Conservation (phyloP, 2,329 filamentous ascomycete species). For the Penicillium corylophilum region DNA sequence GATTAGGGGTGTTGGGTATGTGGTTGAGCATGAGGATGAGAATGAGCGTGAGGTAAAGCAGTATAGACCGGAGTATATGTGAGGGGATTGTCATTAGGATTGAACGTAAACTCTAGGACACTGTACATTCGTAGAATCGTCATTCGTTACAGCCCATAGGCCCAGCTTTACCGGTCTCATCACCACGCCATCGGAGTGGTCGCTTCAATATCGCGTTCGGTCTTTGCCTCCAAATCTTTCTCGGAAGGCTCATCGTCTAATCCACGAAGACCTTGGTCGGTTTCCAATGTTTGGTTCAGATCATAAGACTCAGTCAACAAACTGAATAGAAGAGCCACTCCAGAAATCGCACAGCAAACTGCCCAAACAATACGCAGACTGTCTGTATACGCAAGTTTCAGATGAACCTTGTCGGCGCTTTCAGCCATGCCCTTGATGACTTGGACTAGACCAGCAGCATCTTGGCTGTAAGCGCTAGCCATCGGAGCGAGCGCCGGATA, state of each 20-base stretch:
- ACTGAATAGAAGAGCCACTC: slow-evolving; percentile 52
- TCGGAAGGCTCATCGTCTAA: slow-evolving; percentile 6
- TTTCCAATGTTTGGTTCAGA: slow-evolving; percentile 41
- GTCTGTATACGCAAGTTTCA: slow-evolving; percentile 56
- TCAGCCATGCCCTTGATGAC: slow-evolving; percentile 57
- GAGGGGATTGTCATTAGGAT: not conserved
- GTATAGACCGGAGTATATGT: not conserved
- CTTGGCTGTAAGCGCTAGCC: slow-evolving; percentile 53
- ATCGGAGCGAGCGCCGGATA: slow-evolving; percentile 50
- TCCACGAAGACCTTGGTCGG: slow-evolving; percentile 23
- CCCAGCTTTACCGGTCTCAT: not conserved
- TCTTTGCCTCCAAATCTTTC: slow-evolving; percentile 18
- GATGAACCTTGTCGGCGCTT: slow-evolving; percentile 39
- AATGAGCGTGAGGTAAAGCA: not conserved
- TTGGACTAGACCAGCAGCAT: slow-evolving; percentile 59
- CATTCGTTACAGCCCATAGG: not conserved
- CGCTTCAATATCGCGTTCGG: slow-evolving; percentile 1
- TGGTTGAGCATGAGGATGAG: not conserved
- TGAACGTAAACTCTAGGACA: not conserved
- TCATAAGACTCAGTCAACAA: slow-evolving; percentile 53
- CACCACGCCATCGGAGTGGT: slow-evolving; percentile 15
- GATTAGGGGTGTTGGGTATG: slow-evolving; percentile 19
- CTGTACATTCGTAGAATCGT: slow-evolving; percentile 12
- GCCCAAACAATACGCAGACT: slow-evolving; percentile 57
- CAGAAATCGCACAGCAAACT: slow-evolving; percentile 55